These are phyloP conservation scores for Triticum aestivum DNA, from an alignment of 176 grass and related monocot species.

Conservation along the genomic window IWGSC_CS_RefSeq_v2.1 NC_057802.1:355385546-355386045, in stretches of 20 bases:
- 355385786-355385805: not conserved
- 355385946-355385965: conserved; percentile 39
- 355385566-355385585: conserved; percentile 30
- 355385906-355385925: not conserved
- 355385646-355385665: not conserved
- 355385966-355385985: not conserved
- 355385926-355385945: conserved; percentile 15
- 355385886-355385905: conserved; percentile 24
- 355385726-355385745: conserved; percentile 10
- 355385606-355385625: not conserved
- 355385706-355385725: not conserved
- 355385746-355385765: not conserved
- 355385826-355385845: not conserved
- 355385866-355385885: not conserved
- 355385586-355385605: not conserved
- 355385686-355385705: conserved; percentile 32
- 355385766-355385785: not conserved
- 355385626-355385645: not conserved
- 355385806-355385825: conserved; percentile 44
- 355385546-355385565: conserved; percentile 33
- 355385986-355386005: conserved; percentile 43
- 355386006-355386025: not conserved
- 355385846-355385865: not conserved
- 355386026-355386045: conserved; percentile 30
- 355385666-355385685: not conserved